phyloP scores from a whole-genome alignment of 345 rosid species.

The Limnanthes douglasii region DNA sequence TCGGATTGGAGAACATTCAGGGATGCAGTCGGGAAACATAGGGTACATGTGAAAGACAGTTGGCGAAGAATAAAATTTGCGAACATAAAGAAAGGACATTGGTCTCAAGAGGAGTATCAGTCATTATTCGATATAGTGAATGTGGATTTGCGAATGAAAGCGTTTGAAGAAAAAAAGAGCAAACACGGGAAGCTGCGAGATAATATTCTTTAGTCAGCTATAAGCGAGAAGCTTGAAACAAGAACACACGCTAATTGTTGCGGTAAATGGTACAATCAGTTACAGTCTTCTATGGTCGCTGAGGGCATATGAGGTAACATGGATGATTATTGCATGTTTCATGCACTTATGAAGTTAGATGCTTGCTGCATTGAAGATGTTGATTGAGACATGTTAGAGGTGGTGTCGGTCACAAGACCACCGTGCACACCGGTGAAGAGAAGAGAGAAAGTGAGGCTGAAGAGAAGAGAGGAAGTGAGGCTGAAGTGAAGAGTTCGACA shows the following conservation, averaged over 20 bases:
- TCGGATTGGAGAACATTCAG: slow-evolving; percentile 47
- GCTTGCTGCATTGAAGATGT: slow-evolving; percentile 70
- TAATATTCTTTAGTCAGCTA: slow-evolving; percentile 55
- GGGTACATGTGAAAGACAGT: slow-evolving; percentile 62
- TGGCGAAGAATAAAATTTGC: slow-evolving; percentile 43
- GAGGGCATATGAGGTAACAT: slow-evolving; percentile 53
- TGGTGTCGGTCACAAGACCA: too few relatives aligned
- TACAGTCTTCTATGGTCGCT: slow-evolving; percentile 49
- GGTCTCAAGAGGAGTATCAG: slow-evolving; percentile 69
- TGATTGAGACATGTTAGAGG: slow-evolving; percentile 78
- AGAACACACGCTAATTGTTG: slow-evolving; percentile 32
- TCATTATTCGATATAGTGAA: slow-evolving; percentile 51
- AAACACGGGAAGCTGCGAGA: slow-evolving; percentile 66
- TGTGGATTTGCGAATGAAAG: slow-evolving; percentile 40
- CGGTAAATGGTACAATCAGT: slow-evolving; percentile 40
- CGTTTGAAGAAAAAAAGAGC: slow-evolving; percentile 23
- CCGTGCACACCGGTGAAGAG: too few relatives aligned
- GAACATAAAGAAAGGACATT: slow-evolving; percentile 25
- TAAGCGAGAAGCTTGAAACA: slow-evolving; percentile 35
- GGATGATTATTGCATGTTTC: slow-evolving; percentile 54
- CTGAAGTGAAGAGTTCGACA: too few relatives aligned
- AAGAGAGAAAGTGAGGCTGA: too few relatives aligned
- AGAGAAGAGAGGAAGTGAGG: too few relatives aligned
- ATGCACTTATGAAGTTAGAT: slow-evolving; percentile 38
- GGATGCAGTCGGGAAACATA: slow-evolving; percentile 40